Evolutionary conservation across 306 rosid species (phyloP), one percentile per base, ranked within the genome.

Genomic region (Prinsepia uniflora): DNA sequence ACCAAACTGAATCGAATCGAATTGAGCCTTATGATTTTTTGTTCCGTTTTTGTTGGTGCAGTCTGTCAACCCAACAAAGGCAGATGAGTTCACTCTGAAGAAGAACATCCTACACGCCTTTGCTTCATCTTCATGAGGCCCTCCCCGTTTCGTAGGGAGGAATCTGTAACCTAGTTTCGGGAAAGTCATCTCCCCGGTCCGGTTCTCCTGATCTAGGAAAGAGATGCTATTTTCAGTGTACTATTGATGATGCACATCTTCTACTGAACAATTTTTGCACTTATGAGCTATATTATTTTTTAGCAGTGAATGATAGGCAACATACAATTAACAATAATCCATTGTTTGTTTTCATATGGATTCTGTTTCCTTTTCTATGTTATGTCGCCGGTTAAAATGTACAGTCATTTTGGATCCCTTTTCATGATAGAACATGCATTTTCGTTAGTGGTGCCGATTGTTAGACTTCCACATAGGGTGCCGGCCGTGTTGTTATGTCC

Each of bases 71-170:
- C 88, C 92, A 43, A 76, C 79, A 6, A 94, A 90, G 87, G 91
- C 95, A 11, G 99, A 94, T 76, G 96, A 90, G 72, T 80, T 94
- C 74, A 83, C 84, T 60, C 86, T 89, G 49, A 94, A 91, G 96
- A 94, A 82, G 92, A 89, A 91, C 82, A 80, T 94, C 58, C 84
- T 94, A 44, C 84, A 86, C 36, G 74, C 84, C 72, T 94, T 87
- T 56, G 75, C 78, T 69, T 87, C 88, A 74, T 85, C 73, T 42
- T 65, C 81, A 9, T 81, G 69, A 59, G 49, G 50, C 71, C 64
- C 59, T 34, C 67, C 63, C 24, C 40, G 18, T 70, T 71, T 54
- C 63, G 69, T 65, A 8, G 34, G 71, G 77, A 63, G 79, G 63
- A 65, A 47, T 55, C 48, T 48, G 73, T 65, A 79, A 79, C 71